Evolutionary conservation across 1,139 yeast genomes (phyloP), one percentile per base, ranked within the genome.

Genomic region (Barnettozyma hawaiiensis): DNA sequence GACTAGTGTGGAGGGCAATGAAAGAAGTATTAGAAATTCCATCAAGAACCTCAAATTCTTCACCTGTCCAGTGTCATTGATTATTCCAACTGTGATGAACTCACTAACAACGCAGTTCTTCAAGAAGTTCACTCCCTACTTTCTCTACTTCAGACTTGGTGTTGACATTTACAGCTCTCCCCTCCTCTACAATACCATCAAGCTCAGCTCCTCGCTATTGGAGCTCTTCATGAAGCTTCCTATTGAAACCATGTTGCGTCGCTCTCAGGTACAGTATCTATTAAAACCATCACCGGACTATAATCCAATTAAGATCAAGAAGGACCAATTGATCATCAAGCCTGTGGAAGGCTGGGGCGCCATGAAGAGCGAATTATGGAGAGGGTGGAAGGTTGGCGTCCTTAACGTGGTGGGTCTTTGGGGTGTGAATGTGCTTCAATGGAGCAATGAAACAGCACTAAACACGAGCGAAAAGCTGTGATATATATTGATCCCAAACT

Each of bases 331-430:
- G 52, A 72, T 82, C 37, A 75, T 82, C 21, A 74, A 70, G 39
- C 73, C 75, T 43, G 70, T 69, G 19, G 71, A 71, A 7, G 78
- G 79, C 54, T 62, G 46, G 67, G 73, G 11, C 48, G 76, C 20
- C 75, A 76, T 67, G 67, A 67, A 46, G 62, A 69, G 66, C 39
- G 74, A 71, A 1, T 68, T 89, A 43, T 89, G 86, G 70, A 76
- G 90, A 53, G 97, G 97, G 36, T 92, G 97, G 97, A 75, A 89
- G 61, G 81, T 87, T 31, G 94, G 95, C 15, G 71, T 85, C 12
- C 63, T 86, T 52, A 87, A 92, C 48, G 76, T 85, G 10, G 63
- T 85, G 42, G 92, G 96, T 18, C 82, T 81, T 46, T 89, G 95
- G 85, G 92, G 96, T 6, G 77, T 87, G 51, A 75, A 76, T 40